phyloP scores from a whole-genome alignment of 2,329 filamentous ascomycete genomes.

The Cladosporium sp. region DNA sequence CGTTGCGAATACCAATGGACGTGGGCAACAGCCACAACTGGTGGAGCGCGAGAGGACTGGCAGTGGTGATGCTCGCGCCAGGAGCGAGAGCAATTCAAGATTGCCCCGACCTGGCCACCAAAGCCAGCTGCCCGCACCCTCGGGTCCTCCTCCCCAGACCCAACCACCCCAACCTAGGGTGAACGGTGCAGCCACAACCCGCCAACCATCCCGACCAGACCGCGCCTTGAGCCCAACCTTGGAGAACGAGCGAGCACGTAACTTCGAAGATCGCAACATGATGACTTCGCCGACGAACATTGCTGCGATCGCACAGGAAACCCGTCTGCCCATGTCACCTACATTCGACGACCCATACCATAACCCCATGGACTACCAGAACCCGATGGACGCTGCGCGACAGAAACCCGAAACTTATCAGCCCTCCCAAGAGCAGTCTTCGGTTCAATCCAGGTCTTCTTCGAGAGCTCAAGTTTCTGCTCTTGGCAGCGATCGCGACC shows the following conservation, averaged over 20 bases:
- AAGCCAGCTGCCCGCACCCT: slow-evolving; percentile 56
- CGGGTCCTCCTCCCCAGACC: slow-evolving; percentile 65
- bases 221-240: slow-evolving; percentile 32
- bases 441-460: slow-evolving; percentile 18
- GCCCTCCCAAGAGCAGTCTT: slow-evolving; percentile 30
- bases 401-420: slow-evolving; percentile 36
- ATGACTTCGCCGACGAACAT: slow-evolving; percentile 20
- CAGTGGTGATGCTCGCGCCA: slow-evolving; percentile 24
- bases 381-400: slow-evolving; percentile 9
- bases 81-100: slow-evolving; percentile 50
- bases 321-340: slow-evolving; percentile 20
- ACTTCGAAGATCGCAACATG: slow-evolving; percentile 28
- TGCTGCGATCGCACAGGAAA: slow-evolving; percentile 11
- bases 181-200: slow-evolving; percentile 27
- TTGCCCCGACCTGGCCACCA: slow-evolving; percentile 57
- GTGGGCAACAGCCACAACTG: slow-evolving; percentile 29
- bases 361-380: not conserved
- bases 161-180: slow-evolving; percentile 41
- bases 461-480: slow-evolving; percentile 23
- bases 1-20: slow-evolving; percentile 14
- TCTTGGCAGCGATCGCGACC: slow-evolving; percentile 4
- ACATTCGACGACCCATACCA: slow-evolving; percentile 14
- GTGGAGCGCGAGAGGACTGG: slow-evolving; percentile 31
- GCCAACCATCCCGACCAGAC: slow-evolving; percentile 35
- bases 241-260: slow-evolving; percentile 31